A percentile compares a stretch with the other conserved stretches of the same genome.
phyloP scores from a whole-genome alignment of 495 filamentous ascomycete genomes.

The Astrothelium subdiscretum region DNA sequence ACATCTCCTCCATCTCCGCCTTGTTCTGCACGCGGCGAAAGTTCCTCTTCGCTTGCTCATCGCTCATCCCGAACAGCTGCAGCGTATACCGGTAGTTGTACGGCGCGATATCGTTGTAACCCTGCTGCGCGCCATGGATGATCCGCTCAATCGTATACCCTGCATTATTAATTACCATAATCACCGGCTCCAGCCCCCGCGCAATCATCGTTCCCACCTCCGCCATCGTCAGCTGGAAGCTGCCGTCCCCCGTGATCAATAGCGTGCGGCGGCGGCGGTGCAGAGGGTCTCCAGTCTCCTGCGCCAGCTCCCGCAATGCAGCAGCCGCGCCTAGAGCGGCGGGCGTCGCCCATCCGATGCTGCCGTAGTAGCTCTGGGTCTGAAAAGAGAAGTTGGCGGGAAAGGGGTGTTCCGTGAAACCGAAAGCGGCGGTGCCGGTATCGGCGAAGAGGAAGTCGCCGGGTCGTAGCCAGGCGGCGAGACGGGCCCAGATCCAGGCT shows the following conservation, averaged over 20 bases:
- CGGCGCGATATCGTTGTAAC: conserved; percentile 31
- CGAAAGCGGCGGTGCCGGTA: conserved; percentile 29
- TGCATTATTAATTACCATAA: conserved; percentile 29
- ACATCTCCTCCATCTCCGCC: conserved; percentile 22
- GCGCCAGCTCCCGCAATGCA: conserved; percentile 14
- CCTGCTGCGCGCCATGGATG: conserved; percentile 27
- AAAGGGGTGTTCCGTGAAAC: conserved; percentile 17
- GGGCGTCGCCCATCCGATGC: conserved; percentile 28
- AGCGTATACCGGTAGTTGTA: conserved; percentile 26
- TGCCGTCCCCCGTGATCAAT: conserved; percentile 29
- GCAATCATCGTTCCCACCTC: conserved; percentile 32
- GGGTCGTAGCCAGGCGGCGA: conserved; percentile 20
- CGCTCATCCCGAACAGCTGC: conserved; percentile 23
- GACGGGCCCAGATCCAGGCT: conserved; percentile 25
- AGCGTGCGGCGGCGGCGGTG: conserved; percentile 25
- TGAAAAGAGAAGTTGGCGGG: conserved; percentile 16
- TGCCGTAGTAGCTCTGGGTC: conserved; percentile 29
- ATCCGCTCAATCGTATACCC: conserved; percentile 32
- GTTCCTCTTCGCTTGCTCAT: conserved; percentile 11
- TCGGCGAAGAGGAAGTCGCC: conserved; percentile 28
- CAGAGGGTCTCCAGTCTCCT: background rate
- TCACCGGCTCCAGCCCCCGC: conserved; percentile 13
- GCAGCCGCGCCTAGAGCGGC: conserved; percentile 26
- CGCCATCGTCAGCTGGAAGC: conserved; percentile 27
- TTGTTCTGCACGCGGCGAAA: conserved; percentile 25